Base-by-base conservation (phyloP, 495 filamentous ascomycete genomes). In the Geoglossum glabrum region DNA sequence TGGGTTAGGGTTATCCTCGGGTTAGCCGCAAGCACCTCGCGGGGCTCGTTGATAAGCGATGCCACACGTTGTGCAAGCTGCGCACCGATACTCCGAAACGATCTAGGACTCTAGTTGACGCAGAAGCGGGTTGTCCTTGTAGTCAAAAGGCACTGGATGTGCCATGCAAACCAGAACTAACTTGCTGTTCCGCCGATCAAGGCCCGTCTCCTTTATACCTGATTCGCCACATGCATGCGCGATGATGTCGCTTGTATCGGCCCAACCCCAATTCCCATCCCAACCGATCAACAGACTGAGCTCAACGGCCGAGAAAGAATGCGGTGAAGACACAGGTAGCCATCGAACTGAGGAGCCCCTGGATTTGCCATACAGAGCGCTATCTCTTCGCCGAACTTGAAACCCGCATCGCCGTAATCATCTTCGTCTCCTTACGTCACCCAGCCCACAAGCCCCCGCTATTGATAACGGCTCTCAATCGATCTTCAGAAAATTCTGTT, bases 401-500 rank as follows among this genome's bases (percentile, higher is more conserved):
- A 27, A 4, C 3, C 17, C 30, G 23, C 49, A 28, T 30, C 28
- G 1, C 11, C 17, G 30, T 45, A 45, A n/a, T 45, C 40, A 52
- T 13, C 49, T 30, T 52, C 49, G 17, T 28, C 10, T 13, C 49
- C 15, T 15, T 1, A 28, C 49, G n/a, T n/a, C n/a, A n/a, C n/a
- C n/a, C 19, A 28, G n/a, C 46, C 46, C 46, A 6, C 1, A 21
- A 13, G 5, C 28, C 49, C 25, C 49, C 49, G 25, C 49, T 28
- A 31, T 30, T 27, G 28, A 30, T 0, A 15, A 58, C 61, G 61
- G 21, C 59, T 15, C 28, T 61, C 21, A 61, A 56, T 56, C 15
- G 56, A 36, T 36, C 58, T 17, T 62, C 61, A 9, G 59, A 61
- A 19, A 62, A 62, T 30, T 61, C 57, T 33, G 57, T 72, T 40